Percentiles rank a stretch among this genome's conserved stretches.
Evolutionary conservation across 1,284 basidiomycete genomes (phyloP).

Genomic region (Stereum hirsutum): DNA sequence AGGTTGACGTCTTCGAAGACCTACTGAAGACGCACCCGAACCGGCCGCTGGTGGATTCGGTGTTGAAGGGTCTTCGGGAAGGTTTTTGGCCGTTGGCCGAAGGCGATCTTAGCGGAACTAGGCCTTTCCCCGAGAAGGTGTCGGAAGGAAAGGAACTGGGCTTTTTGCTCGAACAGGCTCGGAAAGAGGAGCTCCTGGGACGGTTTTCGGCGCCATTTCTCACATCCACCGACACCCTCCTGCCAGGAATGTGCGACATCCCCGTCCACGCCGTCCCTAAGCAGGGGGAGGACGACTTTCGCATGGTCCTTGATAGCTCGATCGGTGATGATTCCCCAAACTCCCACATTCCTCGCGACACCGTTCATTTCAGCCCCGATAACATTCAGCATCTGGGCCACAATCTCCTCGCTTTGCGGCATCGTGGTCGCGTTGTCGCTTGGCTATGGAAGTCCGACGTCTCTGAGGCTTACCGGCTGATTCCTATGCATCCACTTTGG

Average conservation of each 20-base stretch:
- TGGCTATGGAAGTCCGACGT: neutral
- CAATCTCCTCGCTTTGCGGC: neutral
- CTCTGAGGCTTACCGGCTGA: neutral
- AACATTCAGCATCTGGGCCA: neutral
- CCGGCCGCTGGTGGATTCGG: constrained; percentile 23
- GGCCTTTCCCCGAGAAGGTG: neutral
- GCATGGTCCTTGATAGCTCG: neutral
- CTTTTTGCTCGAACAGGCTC: neutral
- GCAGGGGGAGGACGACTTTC: neutral
- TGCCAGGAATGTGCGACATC: neutral
- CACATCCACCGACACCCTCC: too few species aligned
- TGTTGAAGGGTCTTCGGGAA: constrained; percentile 19
- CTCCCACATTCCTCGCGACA: neutral
- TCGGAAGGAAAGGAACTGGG: neutral
- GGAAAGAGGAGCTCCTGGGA: neutral
- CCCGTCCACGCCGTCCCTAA: neutral
- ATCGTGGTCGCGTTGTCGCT: neutral
- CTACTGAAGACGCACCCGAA: constrained; percentile 26
- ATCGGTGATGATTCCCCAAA: neutral
- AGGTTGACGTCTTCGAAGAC: constrained; percentile 19
- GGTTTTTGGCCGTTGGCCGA: constrained; percentile 35
- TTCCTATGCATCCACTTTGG: neutral
- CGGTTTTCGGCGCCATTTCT: neutral
- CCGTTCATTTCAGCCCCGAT: neutral
- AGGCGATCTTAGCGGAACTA: constrained; percentile 10